A percentile compares a stretch with the other conserved stretches of the same genome.
Evolutionary conservation across 148 eudicot species (phyloP).

Genomic region (Rhododendron ferrugineum): DNA sequence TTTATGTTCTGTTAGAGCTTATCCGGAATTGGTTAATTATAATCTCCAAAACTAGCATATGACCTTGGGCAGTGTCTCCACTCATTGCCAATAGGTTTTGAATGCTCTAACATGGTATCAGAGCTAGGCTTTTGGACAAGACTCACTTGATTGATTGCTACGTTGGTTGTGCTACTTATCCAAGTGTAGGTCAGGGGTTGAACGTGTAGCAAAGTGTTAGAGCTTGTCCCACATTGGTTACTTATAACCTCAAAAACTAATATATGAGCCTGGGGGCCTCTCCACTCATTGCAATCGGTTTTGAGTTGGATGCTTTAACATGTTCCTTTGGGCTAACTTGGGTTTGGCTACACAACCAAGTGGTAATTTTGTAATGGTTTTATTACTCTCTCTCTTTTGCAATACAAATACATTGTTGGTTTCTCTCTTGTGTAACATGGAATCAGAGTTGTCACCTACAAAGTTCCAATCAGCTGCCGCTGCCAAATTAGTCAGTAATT

Average conservation of each 20-base stretch:
- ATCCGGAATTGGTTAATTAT: not conserved
- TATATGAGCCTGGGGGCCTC: not conserved
- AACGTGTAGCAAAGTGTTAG: not conserved
- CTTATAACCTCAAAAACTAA: not conserved
- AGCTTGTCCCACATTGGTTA: not conserved
- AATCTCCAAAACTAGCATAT: not conserved
- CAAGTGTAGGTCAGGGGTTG: not conserved
- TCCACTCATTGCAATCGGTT: not conserved
- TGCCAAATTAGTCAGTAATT: not conserved
- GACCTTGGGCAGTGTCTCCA: not conserved
- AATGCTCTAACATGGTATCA: not conserved
- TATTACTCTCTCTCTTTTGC: not conserved
- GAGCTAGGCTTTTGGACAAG: not conserved
- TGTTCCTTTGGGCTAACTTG: not conserved
- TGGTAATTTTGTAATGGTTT: not conserved
- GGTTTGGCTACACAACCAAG: not conserved
- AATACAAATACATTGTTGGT: not conserved
- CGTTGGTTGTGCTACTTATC: not conserved
- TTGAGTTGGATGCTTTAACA: not conserved
- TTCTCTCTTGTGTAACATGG: not conserved
- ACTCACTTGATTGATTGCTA: not conserved
- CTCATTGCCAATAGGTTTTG: not conserved
- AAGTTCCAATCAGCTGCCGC: not conserved
- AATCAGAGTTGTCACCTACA: not conserved
- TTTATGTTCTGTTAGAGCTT: not conserved